phyloP scores from a whole-genome alignment of 441 rosid genomes.

The Euphorbia schlechtendalii region DNA sequence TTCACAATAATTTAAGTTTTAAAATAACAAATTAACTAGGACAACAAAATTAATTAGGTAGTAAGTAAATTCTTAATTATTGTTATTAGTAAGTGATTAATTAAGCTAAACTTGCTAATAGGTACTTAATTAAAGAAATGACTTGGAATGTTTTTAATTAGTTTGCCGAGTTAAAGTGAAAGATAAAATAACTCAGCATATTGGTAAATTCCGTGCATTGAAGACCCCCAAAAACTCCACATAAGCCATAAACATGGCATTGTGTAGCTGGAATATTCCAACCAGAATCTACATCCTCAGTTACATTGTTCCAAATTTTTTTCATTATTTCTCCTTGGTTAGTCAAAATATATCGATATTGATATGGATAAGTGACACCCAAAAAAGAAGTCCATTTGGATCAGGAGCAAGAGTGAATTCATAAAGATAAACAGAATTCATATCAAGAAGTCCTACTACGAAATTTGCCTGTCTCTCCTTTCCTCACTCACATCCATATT shows the following conservation, averaged over 20 bases:
- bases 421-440: conserved; percentile 24
- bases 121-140: no score
- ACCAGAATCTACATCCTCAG: conserved; percentile 5
- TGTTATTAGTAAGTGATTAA: no score
- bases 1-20: no score
- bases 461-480: no score
- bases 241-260: neutral
- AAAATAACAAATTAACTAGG: no score
- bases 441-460: conserved; percentile 28
- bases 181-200: no score
- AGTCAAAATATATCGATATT: conserved; percentile 23
- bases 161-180: no score
- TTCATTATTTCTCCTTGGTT: conserved; percentile 19
- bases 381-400: conserved; percentile 16
- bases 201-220: conserved; percentile 16
- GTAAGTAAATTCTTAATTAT: no score
- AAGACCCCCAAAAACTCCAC: conserved; percentile 5
- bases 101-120: no score
- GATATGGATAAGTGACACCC: conserved; percentile 9
- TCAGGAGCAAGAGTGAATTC: conserved; percentile 26
- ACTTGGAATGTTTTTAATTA: no score
- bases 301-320: neutral
- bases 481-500: no score
- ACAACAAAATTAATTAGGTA: no score
- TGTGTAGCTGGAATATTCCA: neutral